Conservation (phyloP, 2,329 filamentous ascomycete species). For the Fusarium burgessii region DNA sequence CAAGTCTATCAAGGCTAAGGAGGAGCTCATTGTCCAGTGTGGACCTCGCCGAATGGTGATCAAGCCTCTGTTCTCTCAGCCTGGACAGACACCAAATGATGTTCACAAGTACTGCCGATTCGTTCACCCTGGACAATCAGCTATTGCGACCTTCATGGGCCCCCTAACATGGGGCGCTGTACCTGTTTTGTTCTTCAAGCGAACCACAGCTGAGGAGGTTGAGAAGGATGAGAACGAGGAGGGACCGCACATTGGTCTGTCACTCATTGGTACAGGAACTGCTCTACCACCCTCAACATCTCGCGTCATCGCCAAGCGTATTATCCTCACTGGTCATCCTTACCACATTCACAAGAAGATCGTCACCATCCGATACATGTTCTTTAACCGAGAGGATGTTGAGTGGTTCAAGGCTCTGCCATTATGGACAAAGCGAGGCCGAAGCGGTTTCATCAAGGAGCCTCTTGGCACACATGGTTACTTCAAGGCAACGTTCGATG, state of each 20-base stretch:
- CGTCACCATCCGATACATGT: constrained; percentile 99
- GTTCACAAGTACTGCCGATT: constrained; percentile 97
- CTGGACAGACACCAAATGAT: constrained; percentile 93
- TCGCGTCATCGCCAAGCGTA: constrained; percentile 91
- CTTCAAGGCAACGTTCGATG: constrained; percentile 99
- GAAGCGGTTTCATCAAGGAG: constrained; percentile 94
- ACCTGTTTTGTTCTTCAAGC: constrained; percentile 88
- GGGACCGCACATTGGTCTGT: constrained; percentile 64
- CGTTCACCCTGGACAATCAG: constrained; percentile 89
- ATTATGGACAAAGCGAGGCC: constrained; percentile 90
- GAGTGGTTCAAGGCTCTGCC: constrained; percentile 98
- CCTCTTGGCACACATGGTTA: constrained; percentile 97
- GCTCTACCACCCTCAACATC: constrained; percentile 79
- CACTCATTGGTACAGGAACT: constrained; percentile 88
- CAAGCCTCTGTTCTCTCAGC: constrained; percentile 89
- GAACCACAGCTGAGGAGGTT: constrained; percentile 58
- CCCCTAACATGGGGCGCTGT: constrained; percentile 94
- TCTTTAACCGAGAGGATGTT: constrained; percentile 96
- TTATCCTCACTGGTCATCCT: constrained; percentile 94
- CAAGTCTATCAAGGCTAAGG: constrained; percentile 87
- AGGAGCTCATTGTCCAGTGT: constrained; percentile 90
- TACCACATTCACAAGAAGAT: constrained; percentile 99
- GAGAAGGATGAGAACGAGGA: constrained; percentile 58
- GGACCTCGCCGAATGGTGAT: constrained; percentile 88
- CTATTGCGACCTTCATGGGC: constrained; percentile 89